A percentile compares a stretch with the other conserved stretches of the same genome.
Evolutionary conservation across 495 filamentous ascomycete species (phyloP).

Genomic region (Xylaria palmicola): DNA sequence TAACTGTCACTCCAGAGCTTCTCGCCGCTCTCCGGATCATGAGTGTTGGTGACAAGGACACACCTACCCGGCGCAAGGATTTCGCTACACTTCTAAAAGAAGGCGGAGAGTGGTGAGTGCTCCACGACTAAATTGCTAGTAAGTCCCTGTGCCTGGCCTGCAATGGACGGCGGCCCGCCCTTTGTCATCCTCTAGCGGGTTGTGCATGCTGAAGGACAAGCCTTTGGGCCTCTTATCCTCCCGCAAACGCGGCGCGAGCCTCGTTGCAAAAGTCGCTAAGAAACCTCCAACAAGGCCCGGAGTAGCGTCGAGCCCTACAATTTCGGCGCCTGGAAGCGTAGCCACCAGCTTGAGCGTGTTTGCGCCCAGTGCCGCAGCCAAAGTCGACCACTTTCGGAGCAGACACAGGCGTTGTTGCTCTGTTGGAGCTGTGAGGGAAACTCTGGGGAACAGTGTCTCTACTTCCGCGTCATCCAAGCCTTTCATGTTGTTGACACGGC

Average conservation of each 20-base stretch:
- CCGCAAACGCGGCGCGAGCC: background rate
- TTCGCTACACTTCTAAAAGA: constrained; percentile 46
- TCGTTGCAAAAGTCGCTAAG: constrained; percentile 25
- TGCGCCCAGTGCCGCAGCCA: constrained; percentile 64
- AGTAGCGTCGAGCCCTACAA: constrained; percentile 26
- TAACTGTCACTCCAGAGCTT: background rate
- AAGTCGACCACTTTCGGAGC: constrained; percentile 47
- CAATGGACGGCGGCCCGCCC: background rate
- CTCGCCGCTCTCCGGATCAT: constrained; percentile 25
- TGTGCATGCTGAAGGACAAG: background rate
- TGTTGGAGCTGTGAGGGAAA: background rate
- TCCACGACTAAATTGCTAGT: constrained; percentile 63
- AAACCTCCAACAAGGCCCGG: constrained; percentile 48
- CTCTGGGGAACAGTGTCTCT: background rate
- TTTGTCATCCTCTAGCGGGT: constrained; percentile 33
- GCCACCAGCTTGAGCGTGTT: constrained; percentile 53
- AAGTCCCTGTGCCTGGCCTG: constrained; percentile 35
- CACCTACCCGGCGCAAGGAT: constrained; percentile 47
- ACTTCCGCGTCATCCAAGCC: background rate
- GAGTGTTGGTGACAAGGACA: constrained; percentile 64
- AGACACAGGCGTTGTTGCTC: background rate
- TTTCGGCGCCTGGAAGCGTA: constrained; percentile 15
- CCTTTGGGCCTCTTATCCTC: background rate
- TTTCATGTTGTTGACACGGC: background rate
- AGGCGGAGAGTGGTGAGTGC: constrained; percentile 53